Evolutionary conservation across 2,329 filamentous ascomycete species (phyloP), one percentile per base, ranked within the genome.

Genomic region (Talaromyces funiculosus): DNA sequence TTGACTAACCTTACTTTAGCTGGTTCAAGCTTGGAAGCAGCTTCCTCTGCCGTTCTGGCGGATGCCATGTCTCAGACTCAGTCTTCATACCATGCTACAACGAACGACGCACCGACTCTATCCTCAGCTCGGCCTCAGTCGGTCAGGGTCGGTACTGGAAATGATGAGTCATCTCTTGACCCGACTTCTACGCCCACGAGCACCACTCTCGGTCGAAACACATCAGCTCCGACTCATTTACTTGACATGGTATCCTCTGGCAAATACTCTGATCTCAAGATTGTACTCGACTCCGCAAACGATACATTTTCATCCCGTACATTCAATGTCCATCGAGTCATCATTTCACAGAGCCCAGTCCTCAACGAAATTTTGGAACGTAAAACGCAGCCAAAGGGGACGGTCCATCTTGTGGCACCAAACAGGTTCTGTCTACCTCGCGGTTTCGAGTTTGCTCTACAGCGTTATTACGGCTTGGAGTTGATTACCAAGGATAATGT

Each of bases 401-500:
- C 61, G 4, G 65, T 69, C 22, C 35, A 64, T 16, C 64, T 65
- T 1, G 31, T 63, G 5, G 65, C 67, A 10, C 63, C 65, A n/a
- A 64, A 63, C 6, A 51, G 63, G 20, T 71, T 72, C 56, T 45
- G 42, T n/a, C 61, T 68, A 22, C 49, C 68, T 38, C 65, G 66
- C 26, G 65, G 66, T 0, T 68, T 72, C 47, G 66, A 68, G 22
- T 51, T 64, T 14, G 70, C 66, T 4, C 20, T 72, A n/a, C 65
- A 69, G 47, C 62, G 65, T 53, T 51, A 72, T 3, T 73, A 73
- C 45, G 71, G 69, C 0, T 43, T 63, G 35, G 63, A 66, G 8
- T 49, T 71, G 6, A 22, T 72, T 0, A 59, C 59, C 12, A 24
- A 51, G 9, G 20, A 57, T 2, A 61, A 64, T 20, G 62, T 72